A percentile compares a stretch with the other conserved stretches of the same genome.
These are phyloP conservation scores for Penicillium sp. DNA, from an alignment of 2,329 filamentous ascomycete species.

Conservation along the genomic window DNA sequence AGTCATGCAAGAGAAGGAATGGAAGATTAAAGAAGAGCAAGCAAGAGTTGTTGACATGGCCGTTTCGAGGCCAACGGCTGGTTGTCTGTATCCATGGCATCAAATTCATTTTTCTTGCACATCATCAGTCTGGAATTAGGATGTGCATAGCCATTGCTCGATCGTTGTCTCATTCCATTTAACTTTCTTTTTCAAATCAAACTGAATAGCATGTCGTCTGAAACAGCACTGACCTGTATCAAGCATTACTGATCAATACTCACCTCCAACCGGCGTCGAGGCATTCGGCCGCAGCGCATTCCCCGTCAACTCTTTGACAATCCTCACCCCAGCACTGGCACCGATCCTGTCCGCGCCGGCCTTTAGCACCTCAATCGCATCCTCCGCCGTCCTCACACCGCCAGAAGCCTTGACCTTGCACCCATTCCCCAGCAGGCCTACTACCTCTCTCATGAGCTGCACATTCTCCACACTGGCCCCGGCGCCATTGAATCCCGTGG, in stretches of 20 bases:
- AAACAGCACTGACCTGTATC: background rate
- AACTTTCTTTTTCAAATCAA: background rate
- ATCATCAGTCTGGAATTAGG: background rate
- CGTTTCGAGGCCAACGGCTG: conserved; percentile 4
- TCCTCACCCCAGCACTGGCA: conserved; percentile 53
- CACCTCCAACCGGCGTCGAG: conserved; percentile 12
- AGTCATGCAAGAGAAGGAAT: conserved; percentile 15
- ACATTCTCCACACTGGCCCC: conserved; percentile 53
- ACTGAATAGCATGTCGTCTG: background rate
- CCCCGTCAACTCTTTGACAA: conserved; percentile 44
- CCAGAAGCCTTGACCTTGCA: conserved; percentile 58
- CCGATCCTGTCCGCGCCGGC: conserved; percentile 56
- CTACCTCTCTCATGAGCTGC: conserved; percentile 50
- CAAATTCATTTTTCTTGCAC: background rate
- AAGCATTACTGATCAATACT: background rate
- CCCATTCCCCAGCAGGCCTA: conserved; percentile 38
- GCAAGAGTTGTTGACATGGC: background rate
- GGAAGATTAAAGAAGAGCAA: conserved; percentile 1
- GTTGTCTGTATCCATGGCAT: background rate
- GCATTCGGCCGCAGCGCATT: conserved; percentile 13
- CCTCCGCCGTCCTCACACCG: conserved; percentile 49
- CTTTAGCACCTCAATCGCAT: conserved; percentile 52
- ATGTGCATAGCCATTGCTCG: background rate
- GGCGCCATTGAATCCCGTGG: conserved; percentile 55
- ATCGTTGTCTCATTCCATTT: background rate